Evolutionary conservation across 139 green algal species (phyloP).

Genomic region (Haematococcus lacustris): DNA sequence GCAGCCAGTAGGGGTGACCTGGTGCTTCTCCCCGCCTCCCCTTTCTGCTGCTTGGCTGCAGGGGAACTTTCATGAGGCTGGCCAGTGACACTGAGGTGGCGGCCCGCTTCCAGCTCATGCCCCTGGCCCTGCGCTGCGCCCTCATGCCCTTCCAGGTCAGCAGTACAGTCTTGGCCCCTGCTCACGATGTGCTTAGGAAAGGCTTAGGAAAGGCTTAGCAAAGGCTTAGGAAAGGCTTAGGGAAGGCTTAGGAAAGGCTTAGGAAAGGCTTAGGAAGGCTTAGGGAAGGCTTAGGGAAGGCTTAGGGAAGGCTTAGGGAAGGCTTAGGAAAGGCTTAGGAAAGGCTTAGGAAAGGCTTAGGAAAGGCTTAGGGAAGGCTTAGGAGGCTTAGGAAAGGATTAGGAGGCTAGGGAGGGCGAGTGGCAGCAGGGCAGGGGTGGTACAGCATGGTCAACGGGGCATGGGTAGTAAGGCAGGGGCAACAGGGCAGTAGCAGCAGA

Average conservation of each 20-base stretch:
- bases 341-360: not conserved
- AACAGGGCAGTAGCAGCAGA: no score
- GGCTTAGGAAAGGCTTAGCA: not conserved
- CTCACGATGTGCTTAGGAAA: not conserved
- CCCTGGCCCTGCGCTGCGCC: conserved; percentile 36
- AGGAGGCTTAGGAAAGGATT: not conserved
- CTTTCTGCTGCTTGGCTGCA: not conserved
- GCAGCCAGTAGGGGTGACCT: not conserved
- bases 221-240: no score
- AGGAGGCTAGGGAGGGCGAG: no score
- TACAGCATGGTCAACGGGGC: no score
- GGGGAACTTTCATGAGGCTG: not conserved
- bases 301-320: no score
- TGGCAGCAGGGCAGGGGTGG: no score
- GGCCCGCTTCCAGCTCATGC: conserved; percentile 35
- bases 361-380: not conserved
- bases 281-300: no score
- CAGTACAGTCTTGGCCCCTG: not conserved
- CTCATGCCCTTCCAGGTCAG: conserved; percentile 56
- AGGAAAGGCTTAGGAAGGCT: no score
- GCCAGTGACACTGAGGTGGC: conserved; percentile 28
- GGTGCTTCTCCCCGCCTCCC: not conserved
- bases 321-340: not conserved
- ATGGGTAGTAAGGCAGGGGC: no score
- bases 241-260: no score